Base-by-base conservation (phyloP, 148 eudicot genomes). In the Gaultheria prostrata region DNA sequence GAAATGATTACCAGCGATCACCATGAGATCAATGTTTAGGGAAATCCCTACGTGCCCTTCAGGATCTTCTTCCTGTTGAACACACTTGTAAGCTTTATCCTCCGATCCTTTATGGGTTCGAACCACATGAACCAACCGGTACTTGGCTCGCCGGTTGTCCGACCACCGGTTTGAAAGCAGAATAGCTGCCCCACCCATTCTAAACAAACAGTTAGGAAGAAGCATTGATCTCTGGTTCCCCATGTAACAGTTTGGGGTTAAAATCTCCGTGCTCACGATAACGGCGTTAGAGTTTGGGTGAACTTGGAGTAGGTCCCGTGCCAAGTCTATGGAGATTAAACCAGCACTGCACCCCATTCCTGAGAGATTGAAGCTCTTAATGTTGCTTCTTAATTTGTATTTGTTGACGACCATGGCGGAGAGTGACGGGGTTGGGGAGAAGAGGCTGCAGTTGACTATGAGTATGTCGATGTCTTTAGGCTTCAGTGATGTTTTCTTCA, bases 261-360 rank as follows among this genome's bases (percentile, higher is more conserved):
- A 39, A 49, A 85, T 77, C 78, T 85, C 87, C 3, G 87, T 78
- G 72, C 87, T 85, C 10, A 85, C 72, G 18, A 85, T 70, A 1
- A 85, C 81, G 15, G 84, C 87, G 21, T 82, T 82, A 6, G 82
- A 82, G 70, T 82, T 85, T 0, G 87, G 85, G 79, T 85, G 82
- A 45, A 77, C 82, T 21, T 82, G 82, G 28, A 85, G 82, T 1
- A 85, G 49, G 9, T 77, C 84, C 0, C 85, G 80, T 8, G 84
- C 87, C 45, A 85, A 35, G 56, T 78, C 72, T 1, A 85, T 21
- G 18, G 87, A 85, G 57, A 85, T 82, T 17, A 85, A 3, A 3
- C 87, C 84, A 1, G 85, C 85, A 24, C 87, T 85, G 73, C 87
- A 82, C 2, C 85, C 87, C 85, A 85, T 85, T 9, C 82, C 87